Conservation (phyloP, 345 rosid genomes). For the Mallotus nudiflorus region DNA sequence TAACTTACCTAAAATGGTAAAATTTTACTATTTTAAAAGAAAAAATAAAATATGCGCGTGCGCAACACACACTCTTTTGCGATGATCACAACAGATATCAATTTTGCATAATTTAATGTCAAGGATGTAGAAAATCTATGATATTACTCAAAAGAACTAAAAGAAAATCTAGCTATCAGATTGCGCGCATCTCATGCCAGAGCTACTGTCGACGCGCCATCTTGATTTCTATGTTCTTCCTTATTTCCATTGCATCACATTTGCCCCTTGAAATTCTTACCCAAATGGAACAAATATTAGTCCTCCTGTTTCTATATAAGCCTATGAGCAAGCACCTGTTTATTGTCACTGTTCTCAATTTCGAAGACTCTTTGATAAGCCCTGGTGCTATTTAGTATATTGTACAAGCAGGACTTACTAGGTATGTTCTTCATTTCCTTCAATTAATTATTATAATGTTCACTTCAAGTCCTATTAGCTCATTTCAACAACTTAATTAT, state of each 20-base stretch:
- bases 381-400: neutral
- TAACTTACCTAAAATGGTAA: neutral
- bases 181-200: neutral
- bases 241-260: too few species aligned
- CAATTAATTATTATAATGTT: neutral
- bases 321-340: neutral
- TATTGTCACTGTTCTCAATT: neutral
- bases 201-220: neutral
- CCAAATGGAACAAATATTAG: too few species aligned
- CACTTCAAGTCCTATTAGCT: neutral
- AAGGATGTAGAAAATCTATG: slow-evolving; percentile 4
- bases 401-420: neutral
- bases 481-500: too few species aligned
- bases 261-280: too few species aligned
- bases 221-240: too few species aligned
- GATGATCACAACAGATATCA: neutral
- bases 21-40: neutral
- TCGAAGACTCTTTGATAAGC: slow-evolving; percentile 5
- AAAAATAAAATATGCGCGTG: too few species aligned
- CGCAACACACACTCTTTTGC: too few species aligned
- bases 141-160: neutral
- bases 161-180: slow-evolving; percentile 10
- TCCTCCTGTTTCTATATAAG: neutral
- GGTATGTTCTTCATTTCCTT: neutral
- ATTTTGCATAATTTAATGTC: neutral